phyloP scores from a whole-genome alignment of 2,329 filamentous ascomycete species.

The Talaromyces marneffei region DNA sequence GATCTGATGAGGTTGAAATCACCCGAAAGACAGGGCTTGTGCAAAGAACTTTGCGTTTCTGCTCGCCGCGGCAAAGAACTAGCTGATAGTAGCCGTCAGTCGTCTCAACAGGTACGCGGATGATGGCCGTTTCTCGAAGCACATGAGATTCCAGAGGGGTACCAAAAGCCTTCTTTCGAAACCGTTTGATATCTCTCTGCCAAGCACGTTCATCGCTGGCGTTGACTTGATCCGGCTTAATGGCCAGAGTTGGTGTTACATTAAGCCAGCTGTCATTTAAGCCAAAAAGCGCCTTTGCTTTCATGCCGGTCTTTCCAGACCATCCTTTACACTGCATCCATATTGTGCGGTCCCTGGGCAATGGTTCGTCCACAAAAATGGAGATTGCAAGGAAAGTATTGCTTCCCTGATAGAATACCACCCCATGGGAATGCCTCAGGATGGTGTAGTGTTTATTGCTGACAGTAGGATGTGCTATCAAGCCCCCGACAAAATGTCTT shows the following conservation, averaged over 20 bases:
- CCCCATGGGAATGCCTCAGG: slow-evolving; percentile 58
- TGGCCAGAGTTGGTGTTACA: slow-evolving; percentile 55
- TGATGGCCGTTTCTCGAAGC: slow-evolving; percentile 57
- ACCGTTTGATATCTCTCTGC: slow-evolving; percentile 62
- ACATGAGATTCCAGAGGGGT: slow-evolving; percentile 46
- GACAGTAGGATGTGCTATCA: slow-evolving; percentile 58
- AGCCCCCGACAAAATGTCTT: slow-evolving; percentile 59
- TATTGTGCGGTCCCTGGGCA: slow-evolving; percentile 54
- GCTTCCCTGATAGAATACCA: slow-evolving; percentile 62
- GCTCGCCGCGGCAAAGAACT: slow-evolving; percentile 53
- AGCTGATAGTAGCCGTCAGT: slow-evolving; percentile 65
- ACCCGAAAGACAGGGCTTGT: slow-evolving; percentile 63
- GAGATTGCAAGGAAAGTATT: slow-evolving; percentile 60
- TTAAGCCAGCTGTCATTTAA: slow-evolving; percentile 59
- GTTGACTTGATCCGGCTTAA: slow-evolving; percentile 46
- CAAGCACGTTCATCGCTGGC: slow-evolving; percentile 58
- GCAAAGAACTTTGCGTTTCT: slow-evolving; percentile 54
- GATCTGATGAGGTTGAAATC: slow-evolving; percentile 59
- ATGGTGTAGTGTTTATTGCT: slow-evolving; percentile 62
- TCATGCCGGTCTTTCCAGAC: slow-evolving; percentile 64
- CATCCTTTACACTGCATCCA: slow-evolving; percentile 66
- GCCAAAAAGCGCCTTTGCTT: slow-evolving; percentile 57
- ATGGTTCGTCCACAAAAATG: slow-evolving; percentile 54
- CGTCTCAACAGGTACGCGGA: slow-evolving; percentile 59
- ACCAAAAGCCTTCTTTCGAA: slow-evolving; percentile 50